Conservation (phyloP, 1,284 basidiomycete genomes). For the Termitomyces sp. region DNA sequence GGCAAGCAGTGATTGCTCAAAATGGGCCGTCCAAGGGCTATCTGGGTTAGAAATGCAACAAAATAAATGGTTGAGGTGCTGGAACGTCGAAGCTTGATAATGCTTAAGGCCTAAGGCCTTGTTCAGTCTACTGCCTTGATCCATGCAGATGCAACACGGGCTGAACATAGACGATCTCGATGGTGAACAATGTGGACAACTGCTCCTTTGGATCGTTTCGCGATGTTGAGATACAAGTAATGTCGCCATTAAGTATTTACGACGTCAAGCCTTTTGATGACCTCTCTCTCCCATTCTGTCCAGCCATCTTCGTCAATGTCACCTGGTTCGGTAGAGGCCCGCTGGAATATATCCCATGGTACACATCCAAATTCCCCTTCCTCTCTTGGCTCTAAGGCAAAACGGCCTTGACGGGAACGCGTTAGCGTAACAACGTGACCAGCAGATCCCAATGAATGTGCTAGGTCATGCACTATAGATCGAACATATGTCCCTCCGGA, state of each 20-base stretch:
- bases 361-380: constrained; percentile 51
- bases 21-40: neutral
- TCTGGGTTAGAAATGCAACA: neutral
- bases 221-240: neutral
- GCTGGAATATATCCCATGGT: constrained; percentile 76
- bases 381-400: constrained; percentile 49
- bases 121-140: neutral
- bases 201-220: neutral
- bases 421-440: constrained; percentile 90
- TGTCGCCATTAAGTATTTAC: constrained; percentile 29
- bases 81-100: neutral
- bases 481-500: constrained; percentile 97
- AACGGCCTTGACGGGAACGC: constrained; percentile 80
- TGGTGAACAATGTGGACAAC: neutral
- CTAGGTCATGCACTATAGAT: constrained; percentile 88
- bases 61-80: neutral
- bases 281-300: constrained; percentile 66
- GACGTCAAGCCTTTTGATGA: constrained; percentile 57
- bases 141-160: neutral
- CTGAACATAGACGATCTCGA: too few relatives aligned
- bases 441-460: constrained; percentile 74
- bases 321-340: constrained; percentile 51
- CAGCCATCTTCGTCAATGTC: constrained; percentile 59
- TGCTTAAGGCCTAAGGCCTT: neutral
- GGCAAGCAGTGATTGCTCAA: neutral